Evolutionary conservation across 1,284 basidiomycete genomes (phyloP).

Genomic region (Marasmius sp.): DNA sequence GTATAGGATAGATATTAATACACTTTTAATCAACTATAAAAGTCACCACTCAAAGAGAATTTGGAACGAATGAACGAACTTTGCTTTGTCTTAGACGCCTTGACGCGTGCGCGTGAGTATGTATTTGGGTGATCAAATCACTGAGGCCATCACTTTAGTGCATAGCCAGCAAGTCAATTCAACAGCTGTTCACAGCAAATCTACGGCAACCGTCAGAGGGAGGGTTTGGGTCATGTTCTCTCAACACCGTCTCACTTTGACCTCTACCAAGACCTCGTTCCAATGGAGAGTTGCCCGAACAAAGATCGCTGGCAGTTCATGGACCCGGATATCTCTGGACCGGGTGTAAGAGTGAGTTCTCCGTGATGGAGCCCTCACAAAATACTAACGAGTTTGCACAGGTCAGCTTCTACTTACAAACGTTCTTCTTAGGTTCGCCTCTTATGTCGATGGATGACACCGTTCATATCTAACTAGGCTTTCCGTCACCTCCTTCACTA

Average conservation of each 20-base stretch:
- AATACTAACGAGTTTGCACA: not conserved
- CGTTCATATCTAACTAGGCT: not conserved
- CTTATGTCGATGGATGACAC: not conserved
- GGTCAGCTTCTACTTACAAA: constrained; percentile 43
- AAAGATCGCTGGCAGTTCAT: not conserved
- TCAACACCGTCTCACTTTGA: too few relatives aligned
- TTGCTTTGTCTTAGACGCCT: too few relatives aligned
- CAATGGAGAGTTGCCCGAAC: not conserved
- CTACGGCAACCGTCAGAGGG: not conserved
- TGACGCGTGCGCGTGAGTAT: too few relatives aligned
- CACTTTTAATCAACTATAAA: not conserved
- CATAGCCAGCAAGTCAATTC: not conserved
- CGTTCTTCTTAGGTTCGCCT: constrained; percentile 32
- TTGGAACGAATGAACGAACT: too few relatives aligned
- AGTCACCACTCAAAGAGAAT: not conserved
- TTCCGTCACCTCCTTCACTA: constrained; percentile 11
- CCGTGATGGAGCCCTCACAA: not conserved
- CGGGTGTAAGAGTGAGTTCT: constrained; percentile 30
- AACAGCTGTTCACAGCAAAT: not conserved
- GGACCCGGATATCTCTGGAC: constrained; percentile 38
- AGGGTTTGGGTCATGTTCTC: too few relatives aligned
- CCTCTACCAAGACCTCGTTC: too few relatives aligned
- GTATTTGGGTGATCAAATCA: too few relatives aligned
- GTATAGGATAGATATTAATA: not conserved
- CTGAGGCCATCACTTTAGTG: too few relatives aligned